Base-by-base conservation (phyloP, 2,329 filamentous ascomycete species). In the Orbilia javanica region DNA sequence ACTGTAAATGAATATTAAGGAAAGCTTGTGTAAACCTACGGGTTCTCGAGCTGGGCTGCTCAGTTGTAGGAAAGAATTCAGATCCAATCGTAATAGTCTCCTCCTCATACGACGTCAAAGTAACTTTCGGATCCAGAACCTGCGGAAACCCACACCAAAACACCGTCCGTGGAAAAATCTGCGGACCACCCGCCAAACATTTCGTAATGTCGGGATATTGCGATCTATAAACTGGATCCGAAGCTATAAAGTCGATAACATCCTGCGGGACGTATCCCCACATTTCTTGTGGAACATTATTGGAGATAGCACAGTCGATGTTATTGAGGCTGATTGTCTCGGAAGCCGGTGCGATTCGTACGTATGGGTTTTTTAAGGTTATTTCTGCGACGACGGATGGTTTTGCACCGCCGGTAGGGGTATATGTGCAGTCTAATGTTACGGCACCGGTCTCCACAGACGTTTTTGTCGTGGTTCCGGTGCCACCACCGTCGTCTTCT, bases 191-290 rank as follows among this genome's bases (percentile, higher is more conserved):
- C 1, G 67, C 39, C 1, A 63, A 31, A 39, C 67, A 70, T 18
- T 42, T 63, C 4, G 53, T 63, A 39, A 70, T 70, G 31, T 70
- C 67, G 7, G 67, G 67, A 31, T 62, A 70, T 20, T 52, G 53
- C 4, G 55, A 39, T 18, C 53, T 63, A 29, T 63, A 63, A 15
- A 20, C 31, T 11, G 53, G 53, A 20, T 70, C 36, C 2, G 39
- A 42, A 18, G 44, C 48, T 20, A 70, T 44, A 29, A 25, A 25
- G 10, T 70, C 67, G 29, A 70, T 52, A 10, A 70, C 55, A 22
- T 70, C 67, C 27, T 70, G 67, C 11, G 53, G 67, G 29, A 63
- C 7, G 44, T 60, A 70, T 4, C 67, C 67, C 67, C 67, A 70
- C 20, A 70, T 27, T 15, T 70, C 52, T 22, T 70, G 67, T 1